Percentiles rank a stretch among this genome's conserved stretches.
Conservation (phyloP, 352 stramenopile genomes). For the Pythium coloratum region DNA sequence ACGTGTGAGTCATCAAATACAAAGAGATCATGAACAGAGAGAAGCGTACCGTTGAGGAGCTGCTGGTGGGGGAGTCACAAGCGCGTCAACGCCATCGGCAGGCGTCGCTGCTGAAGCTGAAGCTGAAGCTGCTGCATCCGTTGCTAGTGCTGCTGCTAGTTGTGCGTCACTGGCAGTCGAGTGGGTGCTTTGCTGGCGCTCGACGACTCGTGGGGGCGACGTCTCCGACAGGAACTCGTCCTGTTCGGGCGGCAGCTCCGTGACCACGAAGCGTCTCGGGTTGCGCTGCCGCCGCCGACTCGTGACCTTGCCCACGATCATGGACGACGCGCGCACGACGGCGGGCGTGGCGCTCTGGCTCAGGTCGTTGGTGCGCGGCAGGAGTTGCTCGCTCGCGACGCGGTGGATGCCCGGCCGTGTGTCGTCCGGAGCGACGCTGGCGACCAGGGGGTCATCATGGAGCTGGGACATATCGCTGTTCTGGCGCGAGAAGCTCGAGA, state of each 20-base stretch:
- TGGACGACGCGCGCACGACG: constrained; percentile 15
- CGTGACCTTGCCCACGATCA: constrained; percentile 28
- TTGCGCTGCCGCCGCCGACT: constrained; percentile 45
- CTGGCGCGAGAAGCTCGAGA: constrained; percentile 1
- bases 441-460: neutral
- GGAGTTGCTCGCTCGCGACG: constrained; percentile 24
- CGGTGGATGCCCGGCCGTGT: constrained; percentile 9
- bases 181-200: neutral
- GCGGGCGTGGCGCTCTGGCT: constrained; percentile 10
- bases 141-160: neutral
- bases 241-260: constrained; percentile 57
- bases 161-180: neutral
- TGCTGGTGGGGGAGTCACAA: neutral
- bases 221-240: constrained; percentile 21
- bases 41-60: constrained; percentile 2
- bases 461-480: constrained; percentile 2
- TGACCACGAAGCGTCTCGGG: constrained; percentile 70
- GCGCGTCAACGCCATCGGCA: neutral
- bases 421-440: neutral
- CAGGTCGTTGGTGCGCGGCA: constrained; percentile 16
- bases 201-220: neutral
- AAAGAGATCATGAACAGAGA: neutral
- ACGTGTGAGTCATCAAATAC: neutral
- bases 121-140: neutral
- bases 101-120: neutral